phyloP scores from a whole-genome alignment of 768 basidiomycete genomes.

The Leccinum rimulosum region DNA sequence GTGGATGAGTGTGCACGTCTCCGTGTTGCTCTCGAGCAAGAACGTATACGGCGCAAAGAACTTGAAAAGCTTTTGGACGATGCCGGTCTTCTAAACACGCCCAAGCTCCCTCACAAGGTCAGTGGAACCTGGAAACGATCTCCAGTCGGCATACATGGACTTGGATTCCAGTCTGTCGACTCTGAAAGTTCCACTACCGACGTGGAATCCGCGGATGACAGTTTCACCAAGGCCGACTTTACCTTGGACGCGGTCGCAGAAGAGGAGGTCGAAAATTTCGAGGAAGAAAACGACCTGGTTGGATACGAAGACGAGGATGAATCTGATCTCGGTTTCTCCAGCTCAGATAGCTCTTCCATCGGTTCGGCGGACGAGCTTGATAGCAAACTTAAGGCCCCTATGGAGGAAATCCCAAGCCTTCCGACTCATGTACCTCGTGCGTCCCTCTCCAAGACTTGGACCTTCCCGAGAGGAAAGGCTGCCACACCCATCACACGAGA shows the following conservation, averaged over 20 bases:
- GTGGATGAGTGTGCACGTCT: slow-evolving; percentile 29
- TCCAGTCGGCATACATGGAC: slow-evolving; percentile 35
- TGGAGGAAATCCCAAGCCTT: slow-evolving; percentile 16
- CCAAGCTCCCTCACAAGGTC: slow-evolving; percentile 31
- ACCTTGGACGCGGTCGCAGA: slow-evolving; percentile 58
- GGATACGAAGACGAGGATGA: slow-evolving; percentile 73
- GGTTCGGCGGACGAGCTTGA: slow-evolving; percentile 51
- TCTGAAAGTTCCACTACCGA: slow-evolving; percentile 65
- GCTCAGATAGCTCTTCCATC: slow-evolving; percentile 49
- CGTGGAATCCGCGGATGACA: slow-evolving; percentile 57
- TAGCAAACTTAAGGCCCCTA: slow-evolving; percentile 3
- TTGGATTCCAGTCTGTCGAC: slow-evolving; percentile 59
- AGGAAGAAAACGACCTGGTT: slow-evolving; percentile 55
- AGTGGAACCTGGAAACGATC: slow-evolving; percentile 15
- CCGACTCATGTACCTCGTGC: slow-evolving; percentile 31
- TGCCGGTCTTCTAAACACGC: slow-evolving; percentile 43
- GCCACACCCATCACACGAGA: slow-evolving; percentile 20
- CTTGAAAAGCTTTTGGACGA: slow-evolving; percentile 55
- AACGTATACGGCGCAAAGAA: slow-evolving; percentile 40
- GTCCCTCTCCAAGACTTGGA: slow-evolving; percentile 68
- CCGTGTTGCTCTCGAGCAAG: slow-evolving; percentile 36
- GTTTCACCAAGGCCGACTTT: slow-evolving; percentile 40
- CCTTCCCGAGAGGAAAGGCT: slow-evolving; percentile 48
- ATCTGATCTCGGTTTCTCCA: slow-evolving; percentile 46
- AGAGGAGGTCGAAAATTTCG: slow-evolving; percentile 41